Evolutionary conservation across 2,329 filamentous ascomycete genomes (phyloP), one percentile per base, ranked within the genome.

Genomic region (Shiraia bambusicola): DNA sequence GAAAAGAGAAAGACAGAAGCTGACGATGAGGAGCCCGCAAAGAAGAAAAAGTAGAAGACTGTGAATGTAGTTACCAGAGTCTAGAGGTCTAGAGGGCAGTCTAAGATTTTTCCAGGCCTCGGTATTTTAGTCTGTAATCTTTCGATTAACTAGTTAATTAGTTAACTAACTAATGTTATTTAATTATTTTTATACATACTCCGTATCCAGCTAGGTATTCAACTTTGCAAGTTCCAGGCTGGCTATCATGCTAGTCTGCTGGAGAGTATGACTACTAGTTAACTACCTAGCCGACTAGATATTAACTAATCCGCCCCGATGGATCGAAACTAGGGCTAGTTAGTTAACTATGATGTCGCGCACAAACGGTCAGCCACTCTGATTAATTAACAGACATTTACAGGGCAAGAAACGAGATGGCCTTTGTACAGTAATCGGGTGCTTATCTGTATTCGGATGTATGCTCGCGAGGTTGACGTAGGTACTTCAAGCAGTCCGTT

Each of bases 1-100:
- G 54, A 54, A 26, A 58, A 56, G 37, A 55, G 54, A 27, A 57
- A 57, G 40, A 47, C 42, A 19, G 50, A 58, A 11, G 48, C 42
- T 3, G 53, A 53, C 3, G 45, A 49, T 26, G 46, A 50, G 3
- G 47, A 46, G n/a, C 40, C 45, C 13, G 43, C 51, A n/a, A 54
- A 49, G 42, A 50, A 50, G 49, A 55, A 50, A 43, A 59, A 57
- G 19, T 32, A 17, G 13, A 35, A 19, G 16, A n/a, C n/a, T n/a
- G n/a, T 34, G 31, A 22, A 22, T 22, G 27, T 31, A 19, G 2
- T 15, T 14, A 9, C 15, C 13, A 29, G 28, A 29, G 28, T 14
- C 28, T 10, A 11, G 13, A 29, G 8, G 8, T n/a, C 7, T 13
- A 29, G 13, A 11, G 15, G 7, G 19, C 4, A 8, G 19, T 22